Percentiles rank a stretch among this genome's conserved stretches.
phyloP scores from a whole-genome alignment of 2,329 filamentous ascomycete genomes.

The Aspergillus caelatus region DNA sequence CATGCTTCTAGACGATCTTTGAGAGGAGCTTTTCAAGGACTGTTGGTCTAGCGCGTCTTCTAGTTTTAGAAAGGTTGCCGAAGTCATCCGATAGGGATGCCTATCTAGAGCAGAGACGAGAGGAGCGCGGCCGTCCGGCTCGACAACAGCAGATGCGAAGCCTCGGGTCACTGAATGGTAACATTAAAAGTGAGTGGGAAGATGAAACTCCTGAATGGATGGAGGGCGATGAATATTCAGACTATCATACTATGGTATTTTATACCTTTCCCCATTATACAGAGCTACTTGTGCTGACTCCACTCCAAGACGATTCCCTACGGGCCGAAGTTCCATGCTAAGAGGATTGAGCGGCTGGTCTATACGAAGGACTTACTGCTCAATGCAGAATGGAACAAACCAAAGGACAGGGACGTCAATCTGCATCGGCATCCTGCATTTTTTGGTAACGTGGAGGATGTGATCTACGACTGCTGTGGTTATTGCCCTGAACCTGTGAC shows the following conservation, averaged over 20 bases:
- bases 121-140: constrained; percentile 71
- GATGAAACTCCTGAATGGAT: constrained; percentile 86
- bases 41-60: constrained; percentile 73
- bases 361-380: constrained; percentile 80
- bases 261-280: background rate
- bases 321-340: constrained; percentile 41
- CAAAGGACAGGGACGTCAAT: constrained; percentile 72
- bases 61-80: constrained; percentile 79
- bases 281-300: constrained; percentile 38
- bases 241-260: constrained; percentile 77
- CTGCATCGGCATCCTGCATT: constrained; percentile 85
- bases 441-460: constrained; percentile 74
- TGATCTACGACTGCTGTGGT: constrained; percentile 81
- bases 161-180: constrained; percentile 56
- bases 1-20: constrained; percentile 65
- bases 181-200: constrained; percentile 76
- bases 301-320: constrained; percentile 39
- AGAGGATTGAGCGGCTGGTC: constrained; percentile 74
- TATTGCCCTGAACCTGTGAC: constrained; percentile 72
- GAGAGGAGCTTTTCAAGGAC: constrained; percentile 78
- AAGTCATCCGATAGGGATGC: constrained; percentile 67
- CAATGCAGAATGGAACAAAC: constrained; percentile 84
- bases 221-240: constrained; percentile 72
- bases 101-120: constrained; percentile 70
- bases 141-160: constrained; percentile 30